phyloP scores from a whole-genome alignment of 257 asterid species.

The Fraxinus anomala region DNA sequence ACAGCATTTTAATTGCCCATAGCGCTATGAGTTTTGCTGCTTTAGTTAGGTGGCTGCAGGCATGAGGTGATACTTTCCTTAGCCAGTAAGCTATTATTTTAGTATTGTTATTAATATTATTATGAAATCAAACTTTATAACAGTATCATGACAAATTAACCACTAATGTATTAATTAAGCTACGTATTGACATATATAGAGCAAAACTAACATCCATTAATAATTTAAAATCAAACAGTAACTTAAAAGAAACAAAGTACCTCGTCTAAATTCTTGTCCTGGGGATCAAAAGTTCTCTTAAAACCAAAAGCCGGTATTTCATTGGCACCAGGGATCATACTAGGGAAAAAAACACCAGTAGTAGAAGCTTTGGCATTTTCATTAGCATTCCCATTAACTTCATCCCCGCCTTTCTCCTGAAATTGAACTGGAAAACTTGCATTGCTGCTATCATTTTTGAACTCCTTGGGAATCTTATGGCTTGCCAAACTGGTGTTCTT shows the following conservation, averaged over 20 bases:
- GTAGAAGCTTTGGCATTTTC: constrained; percentile 39
- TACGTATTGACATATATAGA: neutral
- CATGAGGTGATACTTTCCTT: neutral
- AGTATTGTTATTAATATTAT: neutral
- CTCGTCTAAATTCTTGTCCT: constrained; percentile 41
- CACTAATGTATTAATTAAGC: neutral
- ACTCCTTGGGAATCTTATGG: constrained; percentile 28
- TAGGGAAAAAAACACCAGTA: constrained; percentile 31
- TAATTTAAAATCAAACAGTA: neutral
- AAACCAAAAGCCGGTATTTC: constrained; percentile 34
- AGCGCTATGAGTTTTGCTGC: no score
- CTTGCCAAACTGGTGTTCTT: constrained; percentile 36
- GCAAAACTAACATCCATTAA: constrained; percentile 14
- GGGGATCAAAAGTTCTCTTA: constrained; percentile 40
- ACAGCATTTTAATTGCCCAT: neutral
- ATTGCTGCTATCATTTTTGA: constrained; percentile 38
- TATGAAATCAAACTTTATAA: neutral
- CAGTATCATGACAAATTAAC: constrained; percentile 1
- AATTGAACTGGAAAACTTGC: constrained; percentile 28
- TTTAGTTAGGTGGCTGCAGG: neutral
- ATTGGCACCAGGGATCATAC: constrained; percentile 35
- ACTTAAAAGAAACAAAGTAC: constrained; percentile 36
- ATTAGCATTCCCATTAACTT: constrained; percentile 35
- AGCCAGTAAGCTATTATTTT: neutral
- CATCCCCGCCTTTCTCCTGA: constrained; percentile 36